These are phyloP conservation scores for Pichia phayaonensis DNA, from an alignment of 805 yeast species.

Conservation along the genomic window DNA sequence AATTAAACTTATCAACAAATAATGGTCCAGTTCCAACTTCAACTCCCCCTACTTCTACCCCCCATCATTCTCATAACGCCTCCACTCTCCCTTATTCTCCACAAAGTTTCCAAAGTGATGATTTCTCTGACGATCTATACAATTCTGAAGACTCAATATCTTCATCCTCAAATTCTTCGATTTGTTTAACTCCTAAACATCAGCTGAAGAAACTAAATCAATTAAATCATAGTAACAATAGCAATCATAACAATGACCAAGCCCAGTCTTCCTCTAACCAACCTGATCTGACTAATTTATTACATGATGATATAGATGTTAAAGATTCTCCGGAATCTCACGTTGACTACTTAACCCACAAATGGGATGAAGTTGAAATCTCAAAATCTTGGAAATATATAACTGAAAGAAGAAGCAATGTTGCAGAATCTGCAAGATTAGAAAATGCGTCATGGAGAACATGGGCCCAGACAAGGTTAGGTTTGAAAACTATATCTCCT, in stretches of 20 bases:
- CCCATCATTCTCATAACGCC: background rate
- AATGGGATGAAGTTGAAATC: slow-evolving; percentile 93
- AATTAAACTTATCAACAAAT: slow-evolving; percentile 2
- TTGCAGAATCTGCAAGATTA: slow-evolving; percentile 69
- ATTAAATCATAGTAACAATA: slow-evolving; percentile 2
- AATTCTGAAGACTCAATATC: slow-evolving; percentile 24
- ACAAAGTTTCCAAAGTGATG: slow-evolving; percentile 22
- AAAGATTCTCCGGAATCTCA: slow-evolving; percentile 77
- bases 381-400: slow-evolving; percentile 95
- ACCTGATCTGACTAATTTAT: slow-evolving; percentile 6
- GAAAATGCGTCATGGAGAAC: slow-evolving; percentile 94
- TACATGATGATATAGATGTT: slow-evolving; percentile 83
- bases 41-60: background rate
- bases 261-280: background rate
- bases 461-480: slow-evolving; percentile 84
- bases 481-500: slow-evolving; percentile 75
- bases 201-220: slow-evolving; percentile 19
- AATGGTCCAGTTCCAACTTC: background rate
- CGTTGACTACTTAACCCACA: slow-evolving; percentile 90
- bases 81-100: slow-evolving; percentile 14
- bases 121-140: slow-evolving; percentile 20
- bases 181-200: slow-evolving; percentile 26
- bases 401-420: slow-evolving; percentile 71
- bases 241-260: background rate
- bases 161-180: slow-evolving; percentile 16